Percentiles rank a stretch among this genome's conserved stretches.
Evolutionary conservation across 805 yeast species (phyloP).

Genomic region (Candida pini): DNA sequence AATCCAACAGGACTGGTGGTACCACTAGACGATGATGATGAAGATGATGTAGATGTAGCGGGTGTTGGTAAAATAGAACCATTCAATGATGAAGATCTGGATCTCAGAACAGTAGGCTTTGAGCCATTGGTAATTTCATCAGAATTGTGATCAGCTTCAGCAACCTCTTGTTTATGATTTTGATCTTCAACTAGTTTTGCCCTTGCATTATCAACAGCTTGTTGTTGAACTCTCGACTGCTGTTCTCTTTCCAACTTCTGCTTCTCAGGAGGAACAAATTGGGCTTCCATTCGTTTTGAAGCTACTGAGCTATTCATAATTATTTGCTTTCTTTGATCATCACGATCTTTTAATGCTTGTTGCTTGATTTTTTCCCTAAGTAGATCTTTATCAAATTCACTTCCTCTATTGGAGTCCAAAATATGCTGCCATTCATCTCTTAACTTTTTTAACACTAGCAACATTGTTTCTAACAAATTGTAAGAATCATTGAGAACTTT

Average conservation of each 20-base stretch:
- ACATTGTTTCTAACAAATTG: constrained; percentile 24
- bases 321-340: constrained; percentile 10
- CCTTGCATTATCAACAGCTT: constrained; percentile 19
- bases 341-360: constrained; percentile 17
- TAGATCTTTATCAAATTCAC: constrained; percentile 33
- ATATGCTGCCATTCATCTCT: constrained; percentile 34
- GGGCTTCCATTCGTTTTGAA: constrained; percentile 16
- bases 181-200: too few relatives aligned
- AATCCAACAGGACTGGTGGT: constrained; percentile 1
- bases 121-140: constrained; percentile 3
- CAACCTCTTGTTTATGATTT: constrained; percentile 16
- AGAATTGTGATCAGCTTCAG: constrained; percentile 10
- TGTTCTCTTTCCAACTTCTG: constrained; percentile 19
- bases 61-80: neutral
- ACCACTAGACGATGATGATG: constrained; percentile 2
- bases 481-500: constrained; percentile 38
- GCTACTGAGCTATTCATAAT: constrained; percentile 6
- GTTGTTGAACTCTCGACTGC: constrained; percentile 21
- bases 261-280: constrained; percentile 22
- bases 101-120: constrained; percentile 10
- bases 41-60: constrained; percentile 15
- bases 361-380: constrained; percentile 21
- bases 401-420: constrained; percentile 31
- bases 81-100: constrained; percentile 7
- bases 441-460: constrained; percentile 32